Percentiles rank a stretch among this genome's conserved stretches.
These are phyloP conservation scores for Pistacia atlantica DNA, from an alignment of 345 rosid species.

Conservation along the genomic window DNA sequence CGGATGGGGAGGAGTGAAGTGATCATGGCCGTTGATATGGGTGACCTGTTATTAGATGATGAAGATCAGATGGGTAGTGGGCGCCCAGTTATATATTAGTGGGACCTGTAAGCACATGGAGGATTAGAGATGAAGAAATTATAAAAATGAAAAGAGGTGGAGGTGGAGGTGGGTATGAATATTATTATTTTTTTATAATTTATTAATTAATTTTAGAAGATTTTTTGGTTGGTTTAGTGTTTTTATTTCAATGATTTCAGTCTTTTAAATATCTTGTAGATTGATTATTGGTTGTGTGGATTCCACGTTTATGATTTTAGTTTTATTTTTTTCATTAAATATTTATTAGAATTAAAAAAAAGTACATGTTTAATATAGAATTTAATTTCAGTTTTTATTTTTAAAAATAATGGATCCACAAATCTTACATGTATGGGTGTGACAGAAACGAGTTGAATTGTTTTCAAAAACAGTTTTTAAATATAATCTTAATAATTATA, in stretches of 20 bases:
- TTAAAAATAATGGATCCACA: no score
- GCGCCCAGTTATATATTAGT: neutral
- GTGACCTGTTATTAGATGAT: neutral
- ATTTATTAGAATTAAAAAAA: neutral
- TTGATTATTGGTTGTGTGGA: neutral
- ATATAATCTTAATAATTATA: no score
- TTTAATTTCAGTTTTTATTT: no score
- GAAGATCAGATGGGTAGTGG: neutral
- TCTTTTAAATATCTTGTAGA: neutral
- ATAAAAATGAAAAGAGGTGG: no score
- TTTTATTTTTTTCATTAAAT: neutral
- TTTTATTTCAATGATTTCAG: slow-evolving; percentile 1
- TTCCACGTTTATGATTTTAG: neutral
- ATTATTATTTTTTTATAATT: no score
- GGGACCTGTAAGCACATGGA: neutral
- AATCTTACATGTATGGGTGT: no score
- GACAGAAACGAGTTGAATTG: no score
- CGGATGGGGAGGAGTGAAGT: neutral
- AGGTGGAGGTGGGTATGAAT: neutral
- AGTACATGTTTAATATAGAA: neutral
- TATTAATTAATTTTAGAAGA: neutral
- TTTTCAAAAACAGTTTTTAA: no score
- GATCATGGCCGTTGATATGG: neutral
- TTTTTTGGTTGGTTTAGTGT: neutral
- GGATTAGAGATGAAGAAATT: neutral